phyloP scores from a whole-genome alignment of 495 filamentous ascomycete genomes.

The Podospora anserina region DNA sequence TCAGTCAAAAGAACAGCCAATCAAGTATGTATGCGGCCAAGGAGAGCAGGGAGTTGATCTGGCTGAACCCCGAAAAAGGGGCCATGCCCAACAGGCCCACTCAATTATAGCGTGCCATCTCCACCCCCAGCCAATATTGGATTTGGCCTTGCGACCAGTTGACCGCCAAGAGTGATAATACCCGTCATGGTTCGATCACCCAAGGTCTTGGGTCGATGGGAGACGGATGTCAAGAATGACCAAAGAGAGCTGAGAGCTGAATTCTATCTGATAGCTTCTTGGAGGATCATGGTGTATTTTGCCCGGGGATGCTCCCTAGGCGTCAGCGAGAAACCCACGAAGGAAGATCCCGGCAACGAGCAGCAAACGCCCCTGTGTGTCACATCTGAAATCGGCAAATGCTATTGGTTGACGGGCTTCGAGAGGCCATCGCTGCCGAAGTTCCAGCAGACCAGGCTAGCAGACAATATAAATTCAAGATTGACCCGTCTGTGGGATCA shows the following conservation, averaged over 20 bases:
- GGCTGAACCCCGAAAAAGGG: background rate
- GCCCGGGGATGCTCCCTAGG: no score
- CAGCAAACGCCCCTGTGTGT: background rate
- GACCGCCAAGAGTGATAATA: background rate
- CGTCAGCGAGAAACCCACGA: background rate
- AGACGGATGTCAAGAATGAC: background rate
- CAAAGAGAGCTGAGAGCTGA: background rate
- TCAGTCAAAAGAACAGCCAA: background rate
- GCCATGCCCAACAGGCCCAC: background rate
- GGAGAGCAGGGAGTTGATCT: background rate
- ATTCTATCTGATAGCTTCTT: background rate
- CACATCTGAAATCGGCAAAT: background rate
- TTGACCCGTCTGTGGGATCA: no score
- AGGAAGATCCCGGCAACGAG: background rate
- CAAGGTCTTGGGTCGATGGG: background rate
- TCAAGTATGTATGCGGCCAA: background rate
- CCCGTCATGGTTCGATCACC: background rate
- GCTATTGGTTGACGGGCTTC: background rate
- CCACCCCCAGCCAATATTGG: background rate
- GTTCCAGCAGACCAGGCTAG: background rate
- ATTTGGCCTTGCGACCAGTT: background rate
- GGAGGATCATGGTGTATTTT: background rate
- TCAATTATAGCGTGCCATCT: background rate
- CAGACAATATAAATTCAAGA: background rate
- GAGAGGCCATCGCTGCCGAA: background rate